Base-by-base conservation (phyloP, 2,329 filamentous ascomycete species). In the Paracorniculantispora psalliotae region DNA sequence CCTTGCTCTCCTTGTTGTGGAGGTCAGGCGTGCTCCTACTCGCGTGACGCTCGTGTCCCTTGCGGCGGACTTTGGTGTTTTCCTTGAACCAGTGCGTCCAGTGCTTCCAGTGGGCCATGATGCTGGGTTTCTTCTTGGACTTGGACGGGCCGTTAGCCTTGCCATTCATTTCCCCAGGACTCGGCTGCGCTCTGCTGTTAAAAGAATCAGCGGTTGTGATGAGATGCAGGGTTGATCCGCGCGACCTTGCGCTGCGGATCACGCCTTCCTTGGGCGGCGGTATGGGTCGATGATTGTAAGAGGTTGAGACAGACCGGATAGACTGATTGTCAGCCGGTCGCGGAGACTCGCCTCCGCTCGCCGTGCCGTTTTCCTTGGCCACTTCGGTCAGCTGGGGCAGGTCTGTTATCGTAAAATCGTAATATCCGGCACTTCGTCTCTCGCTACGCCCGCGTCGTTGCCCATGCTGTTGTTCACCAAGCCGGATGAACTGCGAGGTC, bases 241-340 rank as follows among this genome's bases (percentile, higher is more conserved):
- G 81, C 64, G 90, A 89, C 65, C 88, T 81, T 61, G 89, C 85
- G 63, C 85, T 86, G 64, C 85, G 79, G 59, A 88, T 72, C 12
- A 85, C 75, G 15, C 85, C 84, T 70, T 97, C 92, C 71, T 97
- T 97, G 2, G 93, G 92, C 44, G 93, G 93, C 10, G 89, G 90
- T 43, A 90, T 79, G 6, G 92, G 85, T 39, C 82, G 88, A 50
- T 90, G 86, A 61, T 89, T 86, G 61, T 88, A 80, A 30, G 91
- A 92, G 13, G 91, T 91, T 67, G 90, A 92, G 23, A 82, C 82
- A 19, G 89, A 92, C 35, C 90, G 83, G 56, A 89, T 78, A 5
- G 87, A 88, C 68, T 91, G 87, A 69, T 93, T 93, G 67, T 94
- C 90, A 54, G 85, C 85, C 4, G 90, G 90, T 21, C 81, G 86